Percentiles rank a stretch among this genome's conserved stretches.
These are phyloP conservation scores for Colletotrichum sp. DNA, from an alignment of 2,329 filamentous ascomycete genomes.

Conservation along the genomic window DNA sequence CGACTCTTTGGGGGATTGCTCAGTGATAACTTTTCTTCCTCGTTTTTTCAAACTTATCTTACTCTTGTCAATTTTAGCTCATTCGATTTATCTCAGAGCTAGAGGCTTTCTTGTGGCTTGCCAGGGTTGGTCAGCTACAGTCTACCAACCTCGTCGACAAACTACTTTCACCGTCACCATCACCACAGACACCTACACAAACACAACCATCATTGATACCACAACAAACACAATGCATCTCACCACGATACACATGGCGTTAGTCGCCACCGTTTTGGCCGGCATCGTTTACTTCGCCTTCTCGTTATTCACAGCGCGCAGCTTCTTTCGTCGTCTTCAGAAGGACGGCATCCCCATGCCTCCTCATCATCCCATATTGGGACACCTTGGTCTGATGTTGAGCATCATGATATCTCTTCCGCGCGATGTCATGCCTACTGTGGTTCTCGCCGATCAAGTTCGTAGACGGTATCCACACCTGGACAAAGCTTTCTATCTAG, in stretches of 20 bases:
- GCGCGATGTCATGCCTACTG: background rate
- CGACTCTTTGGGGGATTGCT: background rate
- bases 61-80: background rate
- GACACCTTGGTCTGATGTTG: constrained; percentile 2
- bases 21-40: background rate
- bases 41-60: background rate
- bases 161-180: background rate
- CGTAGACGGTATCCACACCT: background rate
- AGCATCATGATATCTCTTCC: background rate
- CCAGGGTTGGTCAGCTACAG: background rate
- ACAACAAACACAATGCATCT: background rate
- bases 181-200: background rate
- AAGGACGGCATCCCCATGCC: background rate
- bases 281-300: background rate
- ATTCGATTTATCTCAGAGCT: background rate
- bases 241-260: background rate
- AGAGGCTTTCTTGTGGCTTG: background rate
- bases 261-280: background rate
- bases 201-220: background rate
- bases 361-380: background rate
- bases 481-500: background rate
- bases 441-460: background rate
- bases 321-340: background rate
- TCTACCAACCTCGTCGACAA: background rate
- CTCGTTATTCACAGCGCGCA: background rate